Evolutionary conservation across 2,329 filamentous ascomycete genomes (phyloP), one percentile per base, ranked within the genome.

Genomic region (Penicillium sp.): DNA sequence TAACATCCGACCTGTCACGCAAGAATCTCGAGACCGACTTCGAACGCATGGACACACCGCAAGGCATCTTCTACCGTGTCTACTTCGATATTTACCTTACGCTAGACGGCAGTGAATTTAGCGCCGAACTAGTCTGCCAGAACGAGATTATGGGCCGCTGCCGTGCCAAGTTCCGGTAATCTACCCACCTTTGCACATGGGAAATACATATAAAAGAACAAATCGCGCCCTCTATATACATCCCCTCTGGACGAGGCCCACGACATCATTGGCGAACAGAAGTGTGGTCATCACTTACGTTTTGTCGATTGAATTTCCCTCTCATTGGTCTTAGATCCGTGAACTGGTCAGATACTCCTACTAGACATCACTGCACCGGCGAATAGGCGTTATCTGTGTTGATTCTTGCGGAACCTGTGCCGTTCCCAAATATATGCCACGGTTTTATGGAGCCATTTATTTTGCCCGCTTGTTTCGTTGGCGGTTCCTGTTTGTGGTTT

Each of bases 21-120:
- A 99, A 97, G 83, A 97, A 97, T 73, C 87, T 99, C 12, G 94
- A 99, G 76, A 97, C 97, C 78, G 94, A 99, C 75, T 99, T 99
- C 69, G 94, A 99, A 78, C 87, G 94, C 71, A 97, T 97, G 94
- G 94, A 97, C 73, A 97, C 94, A 1, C 92, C 94, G 6, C 93
- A 99, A 75, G 94, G 94, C 60, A 95, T 90, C 4, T 96, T 96
- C 75, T 96, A 96, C 80, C 87, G 91, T 61, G 82, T 84, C 43
- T 84, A 84, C 73, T 84, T 84, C 64, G 82, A 84, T 63, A 84
- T 84, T 56, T 95, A 96, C 75, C 85, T 99, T 62, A 97, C 94
- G 0, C 87, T 99, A 16, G 94, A 99, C 69, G 94, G 94, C 22
- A 96, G 90, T 50, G 94, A 99, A 74, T 97, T 99, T 80, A 97